Base-by-base conservation (phyloP, 2,329 filamentous ascomycete species). In the Grosmannia serpens region DNA sequence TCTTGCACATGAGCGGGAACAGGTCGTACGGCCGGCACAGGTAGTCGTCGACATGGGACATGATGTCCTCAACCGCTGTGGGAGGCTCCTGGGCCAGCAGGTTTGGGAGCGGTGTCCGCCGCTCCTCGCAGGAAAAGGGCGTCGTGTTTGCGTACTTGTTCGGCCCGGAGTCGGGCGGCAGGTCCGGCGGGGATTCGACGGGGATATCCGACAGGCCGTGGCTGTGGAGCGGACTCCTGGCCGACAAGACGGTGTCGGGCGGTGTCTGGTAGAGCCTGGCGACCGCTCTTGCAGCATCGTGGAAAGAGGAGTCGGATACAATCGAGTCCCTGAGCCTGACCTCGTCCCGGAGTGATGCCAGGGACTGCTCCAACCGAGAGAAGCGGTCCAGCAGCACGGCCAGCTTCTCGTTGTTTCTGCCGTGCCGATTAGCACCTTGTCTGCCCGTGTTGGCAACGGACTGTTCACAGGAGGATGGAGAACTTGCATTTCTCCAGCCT, bases 1-100 rank as follows among this genome's bases (percentile, higher is more conserved):
- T 56, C 54, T 49, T 56, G 54, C 54, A 56, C 54, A 56, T 56
- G 27, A 56, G 29, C n/a, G 54, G 54, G 15, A 49, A 56, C 26
- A 24, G 17, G 4, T 44, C 22, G 27, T 56, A 56, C 33, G 54
- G 41, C 17, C 15, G n/a, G 7, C 54, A 26, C 9, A 56, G 17
- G 41, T 56, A 56, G 44, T 49, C 44, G 20, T 56, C 54, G 7
- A 56, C 44, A n/a, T 56, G 44, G 8, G 54, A 26, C 13, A 55
- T n/a, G 22, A 55, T 24, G 24, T 46, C 35, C 15, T 29, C 4
- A 3, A 35, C 27, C 15, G 2, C 53, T 1, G 53, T 55, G 22
- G 53, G 53, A 1, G 53, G 6, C 17, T 55, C 53, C 6, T 46
- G 53, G 5, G 53, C 33, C 3, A 55, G 35, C 53, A 55, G 8